phyloP scores from a whole-genome alignment of 257 asterid genomes.

The Hygrophila difformis region DNA sequence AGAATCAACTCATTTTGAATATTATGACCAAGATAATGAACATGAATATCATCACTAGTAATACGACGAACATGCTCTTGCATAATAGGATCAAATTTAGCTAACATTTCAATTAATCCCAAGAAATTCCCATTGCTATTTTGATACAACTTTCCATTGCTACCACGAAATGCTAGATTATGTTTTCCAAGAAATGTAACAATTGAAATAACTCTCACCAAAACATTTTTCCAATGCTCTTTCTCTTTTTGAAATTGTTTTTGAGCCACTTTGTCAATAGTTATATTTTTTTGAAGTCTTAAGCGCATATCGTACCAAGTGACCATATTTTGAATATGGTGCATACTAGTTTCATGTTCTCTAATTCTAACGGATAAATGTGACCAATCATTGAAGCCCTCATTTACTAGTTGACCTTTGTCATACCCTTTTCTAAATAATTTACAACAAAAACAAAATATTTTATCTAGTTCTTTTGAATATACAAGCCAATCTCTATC shows the following conservation, averaged over 20 bases:
- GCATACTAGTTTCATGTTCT: neutral
- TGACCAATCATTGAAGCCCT: neutral
- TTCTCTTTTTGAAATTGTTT: neutral
- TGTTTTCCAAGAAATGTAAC: slow-evolving; percentile 7
- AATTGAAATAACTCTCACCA: slow-evolving; percentile 10
- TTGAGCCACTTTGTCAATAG: too few species aligned
- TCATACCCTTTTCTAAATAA: neutral
- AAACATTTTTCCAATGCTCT: slow-evolving; percentile 8
- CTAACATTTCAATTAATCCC: slow-evolving; percentile 11
- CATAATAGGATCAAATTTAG: slow-evolving; percentile 9
- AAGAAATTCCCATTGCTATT: slow-evolving; percentile 11
- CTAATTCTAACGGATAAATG: neutral
- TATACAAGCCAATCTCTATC: neutral
- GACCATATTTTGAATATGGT: neutral
- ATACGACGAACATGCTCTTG: slow-evolving; percentile 14
- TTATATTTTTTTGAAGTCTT: neutral
- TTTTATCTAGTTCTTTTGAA: neutral
- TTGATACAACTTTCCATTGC: neutral
- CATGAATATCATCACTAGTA: neutral
- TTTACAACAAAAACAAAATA: slow-evolving; percentile 1
- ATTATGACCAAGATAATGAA: slow-evolving; percentile 9
- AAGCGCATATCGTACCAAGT: neutral
- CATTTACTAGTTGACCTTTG: neutral
- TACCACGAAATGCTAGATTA: slow-evolving; percentile 11
- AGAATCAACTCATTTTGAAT: slow-evolving; percentile 13